Conservation (phyloP, 164 flowering plant genomes). For the Vitis cinerea region DNA sequence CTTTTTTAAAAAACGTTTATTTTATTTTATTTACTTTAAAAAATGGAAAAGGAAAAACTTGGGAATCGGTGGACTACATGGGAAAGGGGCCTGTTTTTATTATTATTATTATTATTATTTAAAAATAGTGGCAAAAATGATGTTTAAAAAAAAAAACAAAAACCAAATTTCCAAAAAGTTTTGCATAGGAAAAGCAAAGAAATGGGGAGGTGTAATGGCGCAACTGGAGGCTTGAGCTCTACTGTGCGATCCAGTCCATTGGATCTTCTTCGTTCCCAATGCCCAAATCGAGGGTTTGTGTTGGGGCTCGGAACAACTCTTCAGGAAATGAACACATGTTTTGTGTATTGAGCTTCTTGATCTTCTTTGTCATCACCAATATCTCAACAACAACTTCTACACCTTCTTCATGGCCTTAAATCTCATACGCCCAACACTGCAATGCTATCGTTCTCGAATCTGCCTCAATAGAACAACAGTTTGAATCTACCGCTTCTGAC, state of each 20-base stretch:
- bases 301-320: neutral
- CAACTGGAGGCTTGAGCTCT: no score
- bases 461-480: neutral
- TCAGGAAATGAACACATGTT: slow-evolving; percentile 1
- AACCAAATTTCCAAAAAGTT: no score
- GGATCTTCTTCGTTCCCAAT: slow-evolving; percentile 6
- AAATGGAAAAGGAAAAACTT: no score
- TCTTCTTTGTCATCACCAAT: slow-evolving; percentile 9
- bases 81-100: no score
- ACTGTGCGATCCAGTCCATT: slow-evolving; percentile 7
- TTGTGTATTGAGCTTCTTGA: neutral
- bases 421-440: slow-evolving; percentile 22
- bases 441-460: slow-evolving; percentile 15
- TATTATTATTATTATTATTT: no score
- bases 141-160: no score
- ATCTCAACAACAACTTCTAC: neutral
- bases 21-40: no score
- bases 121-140: no score
- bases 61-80: no score
- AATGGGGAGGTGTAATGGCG: no score
- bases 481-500: neutral
- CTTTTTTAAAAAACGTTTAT: no score
- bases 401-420: neutral
- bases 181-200: no score
- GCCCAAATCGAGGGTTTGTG: slow-evolving; percentile 10